Percentiles rank a stretch among this genome's conserved stretches.
phyloP scores from a whole-genome alignment of 148 eudicot species.

The Rhododendron henanense region DNA sequence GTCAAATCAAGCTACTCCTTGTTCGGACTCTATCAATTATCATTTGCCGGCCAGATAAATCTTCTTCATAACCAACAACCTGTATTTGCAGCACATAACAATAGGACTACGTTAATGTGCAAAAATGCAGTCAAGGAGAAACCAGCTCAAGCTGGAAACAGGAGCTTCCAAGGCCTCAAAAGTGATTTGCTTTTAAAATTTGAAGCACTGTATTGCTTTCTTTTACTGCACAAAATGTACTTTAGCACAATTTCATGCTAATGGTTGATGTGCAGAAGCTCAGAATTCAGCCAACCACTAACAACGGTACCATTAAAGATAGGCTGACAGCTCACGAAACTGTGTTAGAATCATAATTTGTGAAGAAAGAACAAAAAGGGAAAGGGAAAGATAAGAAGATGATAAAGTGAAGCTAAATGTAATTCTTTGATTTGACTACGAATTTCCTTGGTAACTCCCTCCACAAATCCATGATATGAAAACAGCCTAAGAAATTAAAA shows the following conservation, averaged over 20 bases:
- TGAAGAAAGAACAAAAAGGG: neutral
- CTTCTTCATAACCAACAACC: constrained; percentile 94
- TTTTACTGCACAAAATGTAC: neutral
- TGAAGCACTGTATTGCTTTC: neutral
- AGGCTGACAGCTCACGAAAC: neutral
- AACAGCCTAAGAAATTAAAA: neutral
- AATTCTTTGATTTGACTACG: neutral
- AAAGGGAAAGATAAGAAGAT: neutral
- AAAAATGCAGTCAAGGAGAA: neutral
- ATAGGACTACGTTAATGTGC: neutral
- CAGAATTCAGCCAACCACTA: neutral
- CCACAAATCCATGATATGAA: neutral
- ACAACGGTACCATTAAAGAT: neutral
- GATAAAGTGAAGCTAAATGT: neutral
- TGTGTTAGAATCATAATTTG: neutral
- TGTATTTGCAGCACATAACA: constrained; percentile 26
- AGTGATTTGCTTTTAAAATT: neutral
- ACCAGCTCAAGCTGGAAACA: constrained; percentile 1
- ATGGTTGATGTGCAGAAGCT: neutral
- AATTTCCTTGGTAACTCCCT: neutral
- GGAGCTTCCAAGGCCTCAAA: neutral
- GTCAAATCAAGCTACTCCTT: constrained; percentile 46
- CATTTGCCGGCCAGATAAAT: constrained; percentile 87
- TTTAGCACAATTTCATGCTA: constrained; percentile 6
- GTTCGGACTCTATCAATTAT: constrained; percentile 82